Base-by-base conservation (phyloP, 208 protist species). In the Strigomonas galati region DNA sequence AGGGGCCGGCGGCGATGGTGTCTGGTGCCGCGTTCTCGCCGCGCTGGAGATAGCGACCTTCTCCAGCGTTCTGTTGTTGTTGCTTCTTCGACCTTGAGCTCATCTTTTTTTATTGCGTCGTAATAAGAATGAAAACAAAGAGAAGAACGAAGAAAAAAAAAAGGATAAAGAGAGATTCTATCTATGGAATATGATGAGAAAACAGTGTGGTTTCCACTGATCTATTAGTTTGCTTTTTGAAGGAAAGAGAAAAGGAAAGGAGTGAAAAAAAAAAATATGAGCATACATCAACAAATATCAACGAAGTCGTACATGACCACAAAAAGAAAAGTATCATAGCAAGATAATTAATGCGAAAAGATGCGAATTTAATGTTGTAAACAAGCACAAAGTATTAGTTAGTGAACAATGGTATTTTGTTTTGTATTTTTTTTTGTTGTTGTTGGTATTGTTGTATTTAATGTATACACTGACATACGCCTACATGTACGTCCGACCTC, bases 1-100 rank as follows among this genome's bases (percentile, higher is more conserved):
- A 91, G 17, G 81, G 72, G 0, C 79, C 85, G 9, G 74, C 74
- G 32, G 84, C 71, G 27, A 89, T 54, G 43, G 67, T 49, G 51
- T 32, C 27, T 30, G 17, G 19, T 17, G 3, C 30, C 12, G 17
- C 57, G 6, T 49, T 32, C 26, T 66, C 63, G 17, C 70, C 64
- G 9, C 70, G 70, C 19, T 64, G 70, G 52, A 69, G 43, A 24
- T 56, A 65, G 31, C 46, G 28, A 10, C 52, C 28, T 3, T 17
- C 4, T 7, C 9, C 52, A 32, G 23, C 7, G 23, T 2, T 32
- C 2, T 31, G 6, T 3, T 64, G 24, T 10, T 60, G 57, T 24
- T 57, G 26, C 28, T 62, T 62, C 9, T 2, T 5, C 9, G 56
- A 14, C 21, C 35, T 62, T 2, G 5, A 27, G n/a, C 12, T 62